phyloP scores from a whole-genome alignment of 352 stramenopile species.

The Phytophthora ohioensis region DNA sequence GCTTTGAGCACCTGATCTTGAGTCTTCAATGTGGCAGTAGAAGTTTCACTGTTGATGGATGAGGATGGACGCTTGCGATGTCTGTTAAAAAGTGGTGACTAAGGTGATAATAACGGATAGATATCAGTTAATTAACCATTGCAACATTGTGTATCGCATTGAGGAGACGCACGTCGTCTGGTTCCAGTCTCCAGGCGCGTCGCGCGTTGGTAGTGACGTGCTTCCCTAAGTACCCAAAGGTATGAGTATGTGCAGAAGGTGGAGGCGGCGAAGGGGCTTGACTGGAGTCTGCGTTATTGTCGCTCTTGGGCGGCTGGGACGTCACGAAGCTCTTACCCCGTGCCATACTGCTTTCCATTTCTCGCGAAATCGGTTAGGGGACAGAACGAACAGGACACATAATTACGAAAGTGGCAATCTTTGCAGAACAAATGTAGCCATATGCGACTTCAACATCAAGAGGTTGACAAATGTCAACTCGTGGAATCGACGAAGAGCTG shows the following conservation, averaged over 20 bases:
- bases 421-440: constrained; percentile 16
- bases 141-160: not conserved
- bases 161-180: constrained; percentile 32
- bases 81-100: constrained; percentile 11
- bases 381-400: not conserved
- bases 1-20: constrained; percentile 3
- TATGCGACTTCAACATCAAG: constrained; percentile 12
- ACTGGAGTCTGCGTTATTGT: constrained; percentile 17
- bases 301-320: constrained; percentile 3
- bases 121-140: constrained; percentile 4
- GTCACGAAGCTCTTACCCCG: not conserved
- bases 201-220: not conserved
- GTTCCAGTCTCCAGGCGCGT: constrained; percentile 24
- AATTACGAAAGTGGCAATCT: constrained; percentile 14
- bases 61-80: constrained; percentile 14
- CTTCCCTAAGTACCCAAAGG: not conserved
- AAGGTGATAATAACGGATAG: not conserved
- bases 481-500: too few species aligned
- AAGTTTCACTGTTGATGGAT: constrained; percentile 2
- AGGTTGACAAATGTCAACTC: not conserved
- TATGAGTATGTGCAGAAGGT: not conserved
- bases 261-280: not conserved
- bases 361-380: constrained; percentile 1
- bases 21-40: not conserved
- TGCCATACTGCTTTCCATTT: constrained; percentile 13